Percentiles rank a stretch among this genome's conserved stretches.
Conservation (phyloP, 306 rosid species). For the Vicia villosa region DNA sequence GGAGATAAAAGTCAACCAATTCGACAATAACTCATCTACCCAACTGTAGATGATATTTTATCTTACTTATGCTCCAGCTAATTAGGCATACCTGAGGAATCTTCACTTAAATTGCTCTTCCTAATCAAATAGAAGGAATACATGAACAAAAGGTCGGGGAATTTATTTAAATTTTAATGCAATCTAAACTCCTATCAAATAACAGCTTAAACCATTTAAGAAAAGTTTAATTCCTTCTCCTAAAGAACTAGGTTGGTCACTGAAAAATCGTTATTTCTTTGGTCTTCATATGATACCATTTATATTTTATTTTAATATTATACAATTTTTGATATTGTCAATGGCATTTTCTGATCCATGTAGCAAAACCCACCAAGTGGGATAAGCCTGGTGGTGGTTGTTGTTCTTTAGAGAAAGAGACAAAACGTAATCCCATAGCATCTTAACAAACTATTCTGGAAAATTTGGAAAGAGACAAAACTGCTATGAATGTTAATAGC, state of each 20-base stretch:
- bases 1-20: neutral
- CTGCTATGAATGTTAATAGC: neutral
- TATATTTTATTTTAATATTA: no score
- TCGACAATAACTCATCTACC: neutral
- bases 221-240: neutral
- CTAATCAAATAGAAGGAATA: slow-evolving; percentile 7
- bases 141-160: neutral
- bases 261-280: no score
- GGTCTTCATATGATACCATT: no score
- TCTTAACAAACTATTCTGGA: slow-evolving; percentile 15
- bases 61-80: neutral
- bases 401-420: no score
- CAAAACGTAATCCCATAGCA: neutral
- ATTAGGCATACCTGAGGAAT: neutral
- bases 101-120: neutral
- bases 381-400: no score
- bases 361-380: no score
- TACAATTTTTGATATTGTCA: no score
- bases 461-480: neutral
- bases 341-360: no score
- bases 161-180: neutral
- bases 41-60: neutral
- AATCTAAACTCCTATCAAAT: slow-evolving; percentile 12
- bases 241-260: no score
- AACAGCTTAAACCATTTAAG: neutral